Percentiles rank a stretch among this genome's conserved stretches.
Conservation (phyloP, 2,329 filamentous ascomycete genomes). For the Cercospora berteroae region DNA sequence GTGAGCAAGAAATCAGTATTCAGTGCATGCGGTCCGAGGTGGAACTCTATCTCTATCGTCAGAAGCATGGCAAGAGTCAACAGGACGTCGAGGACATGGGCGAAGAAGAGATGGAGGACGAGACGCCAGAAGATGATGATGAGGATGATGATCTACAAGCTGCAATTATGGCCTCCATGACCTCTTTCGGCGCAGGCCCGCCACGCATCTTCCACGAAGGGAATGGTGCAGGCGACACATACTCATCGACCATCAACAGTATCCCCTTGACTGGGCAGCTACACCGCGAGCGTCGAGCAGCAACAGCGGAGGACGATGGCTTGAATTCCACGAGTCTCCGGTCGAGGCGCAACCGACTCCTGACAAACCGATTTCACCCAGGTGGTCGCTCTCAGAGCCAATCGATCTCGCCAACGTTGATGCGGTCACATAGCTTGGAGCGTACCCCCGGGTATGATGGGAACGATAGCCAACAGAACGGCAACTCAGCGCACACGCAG, state of each 20-base stretch:
- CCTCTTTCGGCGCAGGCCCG: not conserved
- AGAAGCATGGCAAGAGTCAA: not conserved
- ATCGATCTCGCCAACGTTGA: not conserved
- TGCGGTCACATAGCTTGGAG: not conserved
- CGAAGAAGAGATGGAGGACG: not conserved
- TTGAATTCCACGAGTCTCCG: not conserved
- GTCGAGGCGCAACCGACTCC: not conserved
- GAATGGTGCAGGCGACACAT: not conserved
- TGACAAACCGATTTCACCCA: not conserved
- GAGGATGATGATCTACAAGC: not conserved
- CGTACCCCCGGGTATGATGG: not conserved
- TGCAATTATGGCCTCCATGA: not conserved
- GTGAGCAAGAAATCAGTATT: not conserved
- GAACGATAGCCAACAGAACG: not conserved
- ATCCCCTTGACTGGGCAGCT: not conserved
- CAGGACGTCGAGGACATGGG: not conserved
- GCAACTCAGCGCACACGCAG: not conserved
- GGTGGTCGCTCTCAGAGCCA: not conserved
- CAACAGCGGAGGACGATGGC: not conserved
- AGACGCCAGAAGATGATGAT: not conserved
- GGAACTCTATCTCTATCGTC: not conserved
- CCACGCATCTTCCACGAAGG: not conserved
- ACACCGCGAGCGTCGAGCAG: not conserved
- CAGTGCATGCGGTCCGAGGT: conserved; percentile 5
- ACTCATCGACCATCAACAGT: not conserved